Conservation (phyloP, 2,329 filamentous ascomycete species). For the Fusarium secorum region DNA sequence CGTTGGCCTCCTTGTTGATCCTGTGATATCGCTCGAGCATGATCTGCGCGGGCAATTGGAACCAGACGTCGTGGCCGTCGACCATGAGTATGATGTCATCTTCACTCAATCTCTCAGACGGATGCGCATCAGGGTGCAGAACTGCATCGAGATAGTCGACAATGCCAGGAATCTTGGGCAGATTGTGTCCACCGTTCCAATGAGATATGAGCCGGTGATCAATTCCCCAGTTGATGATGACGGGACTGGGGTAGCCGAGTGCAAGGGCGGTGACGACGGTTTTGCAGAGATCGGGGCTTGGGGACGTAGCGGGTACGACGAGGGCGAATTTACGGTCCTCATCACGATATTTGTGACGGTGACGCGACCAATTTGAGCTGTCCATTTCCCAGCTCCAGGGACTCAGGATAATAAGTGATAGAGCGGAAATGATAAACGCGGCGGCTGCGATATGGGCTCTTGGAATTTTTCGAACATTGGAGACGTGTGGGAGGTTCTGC, state of each 20-base stretch:
- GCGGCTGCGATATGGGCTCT: not conserved
- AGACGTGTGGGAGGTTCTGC: not conserved
- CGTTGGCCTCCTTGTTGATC: constrained; percentile 3
- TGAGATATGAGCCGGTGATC: not conserved
- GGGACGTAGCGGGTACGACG: not conserved
- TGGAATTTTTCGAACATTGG: not conserved
- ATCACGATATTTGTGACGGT: not conserved
- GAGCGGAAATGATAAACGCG: not conserved
- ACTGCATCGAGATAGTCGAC: constrained; percentile 14
- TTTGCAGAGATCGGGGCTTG: constrained; percentile 10
- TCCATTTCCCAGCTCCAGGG: not conserved
- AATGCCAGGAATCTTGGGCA: constrained; percentile 2
- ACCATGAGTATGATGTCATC: constrained; percentile 11
- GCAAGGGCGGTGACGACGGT: not conserved
- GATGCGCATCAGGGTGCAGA: not conserved
- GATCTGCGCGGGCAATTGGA: not conserved
- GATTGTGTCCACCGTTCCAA: not conserved
- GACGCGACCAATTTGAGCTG: not conserved
- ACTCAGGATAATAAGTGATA: not conserved
- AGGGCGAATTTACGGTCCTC: constrained; percentile 6
- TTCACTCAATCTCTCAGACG: not conserved
- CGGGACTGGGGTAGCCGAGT: constrained; percentile 9
- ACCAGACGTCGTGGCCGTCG: not conserved
- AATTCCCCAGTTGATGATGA: constrained; percentile 10
- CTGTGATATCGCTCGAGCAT: constrained; percentile 12